A percentile compares a stretch with the other conserved stretches of the same genome.
Evolutionary conservation across 768 basidiomycete genomes (phyloP).

Genomic region (Suillus weaverae): DNA sequence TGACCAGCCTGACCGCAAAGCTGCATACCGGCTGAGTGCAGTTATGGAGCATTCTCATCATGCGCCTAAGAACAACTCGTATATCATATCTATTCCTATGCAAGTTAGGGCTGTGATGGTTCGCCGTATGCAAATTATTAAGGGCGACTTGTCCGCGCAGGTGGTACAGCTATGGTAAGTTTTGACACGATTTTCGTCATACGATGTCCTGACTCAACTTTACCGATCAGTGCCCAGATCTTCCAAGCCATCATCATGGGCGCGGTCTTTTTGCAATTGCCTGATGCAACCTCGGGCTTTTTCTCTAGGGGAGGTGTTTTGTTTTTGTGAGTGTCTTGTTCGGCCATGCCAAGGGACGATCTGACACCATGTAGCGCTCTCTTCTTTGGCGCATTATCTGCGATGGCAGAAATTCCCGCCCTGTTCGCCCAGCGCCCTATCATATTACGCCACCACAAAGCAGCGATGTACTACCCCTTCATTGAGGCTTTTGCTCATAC

Average conservation of each 20-base stretch:
- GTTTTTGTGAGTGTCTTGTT: slow-evolving; percentile 56
- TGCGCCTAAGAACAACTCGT: slow-evolving; percentile 41
- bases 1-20: slow-evolving; percentile 42
- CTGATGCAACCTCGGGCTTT: slow-evolving; percentile 32
- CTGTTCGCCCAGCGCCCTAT: slow-evolving; percentile 46
- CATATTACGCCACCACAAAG: slow-evolving; percentile 41
- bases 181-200: slow-evolving; percentile 19
- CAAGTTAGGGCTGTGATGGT: slow-evolving; percentile 46
- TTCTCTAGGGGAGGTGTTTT: slow-evolving; percentile 71
- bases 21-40: slow-evolving; percentile 49
- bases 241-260: slow-evolving; percentile 24
- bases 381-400: slow-evolving; percentile 52
- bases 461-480: slow-evolving; percentile 51
- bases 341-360: slow-evolving; percentile 32
- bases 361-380: slow-evolving; percentile 42
- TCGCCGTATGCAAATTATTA: slow-evolving; percentile 46
- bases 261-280: slow-evolving; percentile 43
- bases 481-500: slow-evolving; percentile 44
- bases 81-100: slow-evolving; percentile 44
- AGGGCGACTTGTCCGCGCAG: slow-evolving; percentile 38
- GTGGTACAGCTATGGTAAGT: slow-evolving; percentile 36
- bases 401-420: slow-evolving; percentile 53
- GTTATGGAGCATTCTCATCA: slow-evolving; percentile 50
- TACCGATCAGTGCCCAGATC: slow-evolving; percentile 35
- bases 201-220: slow-evolving; percentile 16